Percentiles rank a stretch among this genome's conserved stretches.
These are phyloP conservation scores for Colletotrichum tanaceti DNA, from an alignment of 2,329 filamentous ascomycete genomes.

Conservation along the genomic window DNA sequence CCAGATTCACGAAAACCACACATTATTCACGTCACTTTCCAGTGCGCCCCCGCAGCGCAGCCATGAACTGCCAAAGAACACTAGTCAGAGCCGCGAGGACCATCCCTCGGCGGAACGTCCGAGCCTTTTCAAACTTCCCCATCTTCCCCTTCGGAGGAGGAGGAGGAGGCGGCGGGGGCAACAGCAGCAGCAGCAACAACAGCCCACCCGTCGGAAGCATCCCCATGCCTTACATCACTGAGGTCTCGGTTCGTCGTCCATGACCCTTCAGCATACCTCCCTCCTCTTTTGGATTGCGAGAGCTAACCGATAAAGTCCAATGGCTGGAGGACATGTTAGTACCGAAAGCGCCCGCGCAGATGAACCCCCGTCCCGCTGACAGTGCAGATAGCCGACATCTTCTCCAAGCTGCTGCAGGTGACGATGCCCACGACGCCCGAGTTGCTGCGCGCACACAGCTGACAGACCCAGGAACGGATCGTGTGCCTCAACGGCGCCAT, in stretches of 20 bases:
- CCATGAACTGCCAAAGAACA: slow-evolving; percentile 53
- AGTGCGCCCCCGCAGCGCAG: slow-evolving; percentile 37
- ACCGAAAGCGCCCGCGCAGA: slow-evolving; percentile 15
- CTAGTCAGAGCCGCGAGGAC: slow-evolving; percentile 51
- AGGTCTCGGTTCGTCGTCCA: slow-evolving; percentile 59
- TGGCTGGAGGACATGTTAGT: slow-evolving; percentile 82
- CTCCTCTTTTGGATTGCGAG: neutral
- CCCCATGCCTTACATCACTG: slow-evolving; percentile 70
- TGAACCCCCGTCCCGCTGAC: slow-evolving; percentile 43
- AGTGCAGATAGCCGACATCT: slow-evolving; percentile 76
- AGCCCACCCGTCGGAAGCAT: slow-evolving; percentile 53
- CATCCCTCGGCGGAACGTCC: slow-evolving; percentile 50
- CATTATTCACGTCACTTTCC: neutral
- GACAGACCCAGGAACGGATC: slow-evolving; percentile 79
- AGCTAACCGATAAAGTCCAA: slow-evolving; percentile 67
- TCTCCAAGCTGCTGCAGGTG: slow-evolving; percentile 82
- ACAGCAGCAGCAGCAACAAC: neutral
- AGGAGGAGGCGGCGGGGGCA: neutral
- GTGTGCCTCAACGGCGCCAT: slow-evolving; percentile 93
- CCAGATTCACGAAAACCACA: slow-evolving; percentile 3
- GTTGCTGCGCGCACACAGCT: slow-evolving; percentile 18
- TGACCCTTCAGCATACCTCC: neutral
- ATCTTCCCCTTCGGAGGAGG: slow-evolving; percentile 45
- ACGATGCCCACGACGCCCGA: slow-evolving; percentile 41
- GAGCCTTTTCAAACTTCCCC: slow-evolving; percentile 58